Base-by-base conservation (phyloP, 2,329 filamentous ascomycete species). In the Scopulariopsis brevicaulis region DNA sequence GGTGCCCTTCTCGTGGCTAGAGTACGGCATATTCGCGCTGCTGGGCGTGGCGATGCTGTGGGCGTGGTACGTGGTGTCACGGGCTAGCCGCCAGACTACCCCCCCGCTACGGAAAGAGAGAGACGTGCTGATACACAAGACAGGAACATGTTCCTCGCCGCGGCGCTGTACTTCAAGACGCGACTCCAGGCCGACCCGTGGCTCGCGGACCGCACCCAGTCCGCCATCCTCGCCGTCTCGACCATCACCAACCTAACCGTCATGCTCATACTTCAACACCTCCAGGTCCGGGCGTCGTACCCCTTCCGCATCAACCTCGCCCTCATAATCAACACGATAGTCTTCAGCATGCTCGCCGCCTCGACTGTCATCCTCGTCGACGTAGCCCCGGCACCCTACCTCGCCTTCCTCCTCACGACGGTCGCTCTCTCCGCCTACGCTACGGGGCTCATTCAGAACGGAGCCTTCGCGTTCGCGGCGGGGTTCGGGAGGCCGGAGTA, bases 101-200 rank as follows among this genome's bases (percentile, higher is more conserved):
- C 40, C 40, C 40, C 14, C 18, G 15, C 6, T n/a, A n/a, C 40
- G 18, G 10, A 28, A 25, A 2, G 24, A 52, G n/a, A n/a, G n/a
- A 40, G 40, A 37, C 20, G 7, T 55, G 54, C 58, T 62, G 52
- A n/a, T n/a, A n/a, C 40, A 46, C 28, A 32, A 32, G 28, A 32
- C 40, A 93, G 90, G 90, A 97, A 97, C 76, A 96, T 96, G 93
- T 96, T 97, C 71, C 83, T 97, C 64, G 93, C 94, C 53, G 91
- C 93, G 10, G 90, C 90, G 1, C 90, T 93, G 4, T 97, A 97
- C 76, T 96, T 97, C 73, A 85, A 92, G 66, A 79, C 77, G 55
- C 90, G 93, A 64, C 96, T 97, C 71, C 74, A 80, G 53, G 77
- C 79, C 60, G 83, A 86, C 68, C 74, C 82, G 57, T 88, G 84